A percentile compares a stretch with the other conserved stretches of the same genome.
These are phyloP conservation scores for Phoenix dactylifera DNA, from an alignment of 176 grass and related monocot genomes.

Conservation along the genomic window DNA sequence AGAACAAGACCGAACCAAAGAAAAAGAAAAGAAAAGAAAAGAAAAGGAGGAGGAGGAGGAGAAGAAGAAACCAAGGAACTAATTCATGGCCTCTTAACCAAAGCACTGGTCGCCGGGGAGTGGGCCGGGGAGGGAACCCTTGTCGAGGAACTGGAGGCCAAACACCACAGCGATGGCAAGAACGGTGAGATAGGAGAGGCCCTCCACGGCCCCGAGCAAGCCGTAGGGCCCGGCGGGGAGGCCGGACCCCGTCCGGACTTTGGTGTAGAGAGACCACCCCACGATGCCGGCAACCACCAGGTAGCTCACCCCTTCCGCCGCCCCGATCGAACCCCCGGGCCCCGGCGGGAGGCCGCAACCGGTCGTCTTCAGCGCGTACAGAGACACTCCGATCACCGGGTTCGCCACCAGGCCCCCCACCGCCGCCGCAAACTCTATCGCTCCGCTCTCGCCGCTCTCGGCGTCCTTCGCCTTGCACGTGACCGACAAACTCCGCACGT, in stretches of 20 bases:
- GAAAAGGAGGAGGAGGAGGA: no score
- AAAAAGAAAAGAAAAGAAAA: no score
- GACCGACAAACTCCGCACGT: background rate
- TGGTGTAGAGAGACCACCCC: slow-evolving; percentile 64
- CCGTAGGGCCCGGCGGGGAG: slow-evolving; percentile 61
- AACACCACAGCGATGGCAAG: slow-evolving; percentile 45
- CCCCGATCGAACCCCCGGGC: slow-evolving; percentile 54
- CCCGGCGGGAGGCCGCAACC: slow-evolving; percentile 66
- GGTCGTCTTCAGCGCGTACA: slow-evolving; percentile 63
- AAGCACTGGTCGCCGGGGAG: slow-evolving; percentile 66
- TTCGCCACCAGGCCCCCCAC: slow-evolving; percentile 36
- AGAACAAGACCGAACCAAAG: no score
- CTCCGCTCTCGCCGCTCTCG: slow-evolving; percentile 25
- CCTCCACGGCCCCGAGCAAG: slow-evolving; percentile 65
- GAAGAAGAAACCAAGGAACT: no score
- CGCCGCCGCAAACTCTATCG: slow-evolving; percentile 29
- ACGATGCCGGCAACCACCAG: slow-evolving; percentile 51
- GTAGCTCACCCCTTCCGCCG: slow-evolving; percentile 76
- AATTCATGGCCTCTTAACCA: slow-evolving; percentile 20
- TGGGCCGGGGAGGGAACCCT: slow-evolving; percentile 54
- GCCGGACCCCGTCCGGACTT: slow-evolving; percentile 64
- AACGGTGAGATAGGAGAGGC: slow-evolving; percentile 48
- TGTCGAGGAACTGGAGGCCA: slow-evolving; percentile 55
- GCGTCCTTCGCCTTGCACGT: slow-evolving; percentile 29
- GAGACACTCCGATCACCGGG: slow-evolving; percentile 56